Conservation (phyloP, 192 early-diverging fungal genomes). For the Linnemannia elongata region DNA sequence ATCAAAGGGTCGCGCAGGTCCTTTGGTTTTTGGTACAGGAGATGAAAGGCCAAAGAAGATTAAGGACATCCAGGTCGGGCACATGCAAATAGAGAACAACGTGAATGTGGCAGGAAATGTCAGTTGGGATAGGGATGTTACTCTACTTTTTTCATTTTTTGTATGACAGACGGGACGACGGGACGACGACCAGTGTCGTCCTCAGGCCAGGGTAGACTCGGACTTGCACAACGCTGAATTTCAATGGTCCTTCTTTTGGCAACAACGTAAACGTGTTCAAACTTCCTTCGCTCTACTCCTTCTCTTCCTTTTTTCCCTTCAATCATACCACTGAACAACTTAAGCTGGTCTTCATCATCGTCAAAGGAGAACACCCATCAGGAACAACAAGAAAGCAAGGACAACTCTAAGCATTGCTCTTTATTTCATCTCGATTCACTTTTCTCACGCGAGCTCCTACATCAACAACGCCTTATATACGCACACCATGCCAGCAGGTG, state of each 20-base stretch:
- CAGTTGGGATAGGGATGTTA: no score
- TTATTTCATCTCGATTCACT: background rate
- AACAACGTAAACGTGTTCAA: background rate
- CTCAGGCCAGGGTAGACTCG: background rate
- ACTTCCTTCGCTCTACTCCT: background rate
- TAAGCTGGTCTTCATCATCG: background rate
- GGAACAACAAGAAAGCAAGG: background rate
- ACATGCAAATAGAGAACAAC: no score
- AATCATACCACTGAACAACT: background rate
- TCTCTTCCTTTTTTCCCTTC: background rate
- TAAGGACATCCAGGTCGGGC: no score
- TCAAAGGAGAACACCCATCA: background rate
- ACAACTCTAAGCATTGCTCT: background rate
- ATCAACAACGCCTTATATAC: background rate
- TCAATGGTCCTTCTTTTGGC: background rate
- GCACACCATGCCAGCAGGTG: conserved; percentile 21
- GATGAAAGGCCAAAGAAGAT: no score
- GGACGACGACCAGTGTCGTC: no score
- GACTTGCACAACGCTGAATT: background rate
- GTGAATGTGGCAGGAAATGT: no score
- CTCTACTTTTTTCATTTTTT: no score
- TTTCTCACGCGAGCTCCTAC: background rate
- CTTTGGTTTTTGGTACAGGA: no score
- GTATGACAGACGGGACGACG: no score
- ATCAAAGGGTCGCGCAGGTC: no score